Percentiles rank a stretch among this genome's conserved stretches.
phyloP scores from a whole-genome alignment of 2,329 filamentous ascomycete genomes.

The Beauveria caledonica region DNA sequence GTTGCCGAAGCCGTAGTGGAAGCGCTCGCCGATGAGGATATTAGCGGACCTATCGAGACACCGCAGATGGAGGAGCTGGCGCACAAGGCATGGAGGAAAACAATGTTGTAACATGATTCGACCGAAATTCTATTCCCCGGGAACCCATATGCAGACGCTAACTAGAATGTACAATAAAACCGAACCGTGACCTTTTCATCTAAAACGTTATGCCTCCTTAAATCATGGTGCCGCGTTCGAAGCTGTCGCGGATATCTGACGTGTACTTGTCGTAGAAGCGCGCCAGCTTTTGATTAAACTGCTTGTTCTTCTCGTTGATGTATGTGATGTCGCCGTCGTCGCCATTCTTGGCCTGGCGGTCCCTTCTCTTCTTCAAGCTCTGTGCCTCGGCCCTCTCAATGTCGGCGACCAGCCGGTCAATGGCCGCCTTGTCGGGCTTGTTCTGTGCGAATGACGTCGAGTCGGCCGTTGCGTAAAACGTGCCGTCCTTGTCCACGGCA shows the following conservation, averaged over 20 bases:
- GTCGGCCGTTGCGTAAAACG: constrained; percentile 84
- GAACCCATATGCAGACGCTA: constrained; percentile 12
- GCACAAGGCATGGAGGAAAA: constrained; percentile 76
- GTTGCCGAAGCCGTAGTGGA: constrained; percentile 89
- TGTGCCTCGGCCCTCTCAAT: constrained; percentile 82
- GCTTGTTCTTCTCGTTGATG: constrained; percentile 99
- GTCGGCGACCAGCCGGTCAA: constrained; percentile 82
- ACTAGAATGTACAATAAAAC: constrained; percentile 27
- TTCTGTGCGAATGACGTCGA: constrained; percentile 74
- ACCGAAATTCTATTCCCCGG: neutral
- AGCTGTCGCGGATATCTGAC: constrained; percentile 90
- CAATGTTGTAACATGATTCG: constrained; percentile 59
- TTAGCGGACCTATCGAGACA: constrained; percentile 70
- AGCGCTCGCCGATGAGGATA: constrained; percentile 64
- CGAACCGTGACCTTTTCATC: neutral
- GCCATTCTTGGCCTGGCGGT: constrained; percentile 67
- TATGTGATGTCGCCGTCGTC: constrained; percentile 92
- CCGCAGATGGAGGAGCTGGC: constrained; percentile 75
- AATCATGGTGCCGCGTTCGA: constrained; percentile 95
- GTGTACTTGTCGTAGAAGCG: constrained; percentile 99
- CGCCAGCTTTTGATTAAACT: constrained; percentile 96
- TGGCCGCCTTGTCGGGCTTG: constrained; percentile 75
- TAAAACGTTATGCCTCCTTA: constrained; percentile 33
- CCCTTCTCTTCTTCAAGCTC: constrained; percentile 75
- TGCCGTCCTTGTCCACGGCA: constrained; percentile 83